These are phyloP conservation scores for Apostasia ramifera DNA, from an alignment of 106 monocot genomes.

Conservation along the genomic window DNA sequence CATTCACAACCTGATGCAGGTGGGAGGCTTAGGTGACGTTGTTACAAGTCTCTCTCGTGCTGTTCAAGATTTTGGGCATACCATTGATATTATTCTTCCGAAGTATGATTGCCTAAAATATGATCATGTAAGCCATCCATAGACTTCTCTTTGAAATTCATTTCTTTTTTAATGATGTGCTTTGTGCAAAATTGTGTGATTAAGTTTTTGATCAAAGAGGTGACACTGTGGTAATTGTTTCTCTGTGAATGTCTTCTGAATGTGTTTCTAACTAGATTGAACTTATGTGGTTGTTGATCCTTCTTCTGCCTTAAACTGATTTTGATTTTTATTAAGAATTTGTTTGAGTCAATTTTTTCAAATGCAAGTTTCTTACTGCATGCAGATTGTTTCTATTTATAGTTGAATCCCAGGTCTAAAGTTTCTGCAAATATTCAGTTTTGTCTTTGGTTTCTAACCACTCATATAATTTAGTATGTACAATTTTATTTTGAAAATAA, in stretches of 20 bases:
- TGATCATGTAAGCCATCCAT: constrained; percentile 61
- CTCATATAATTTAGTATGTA: no score
- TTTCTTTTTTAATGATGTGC: neutral
- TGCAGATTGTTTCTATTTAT: no score
- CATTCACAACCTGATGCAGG: constrained; percentile 38
- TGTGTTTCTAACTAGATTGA: neutral
- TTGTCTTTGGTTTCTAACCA: no score
- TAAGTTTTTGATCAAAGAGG: neutral
- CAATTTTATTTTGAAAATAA: no score
- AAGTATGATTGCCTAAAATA: constrained; percentile 92
- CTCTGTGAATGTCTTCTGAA: neutral
- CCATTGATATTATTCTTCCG: constrained; percentile 81
- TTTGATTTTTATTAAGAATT: neutral
- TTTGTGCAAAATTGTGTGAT: neutral
- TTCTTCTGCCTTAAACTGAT: neutral
- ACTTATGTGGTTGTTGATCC: neutral
- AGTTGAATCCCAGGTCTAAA: no score
- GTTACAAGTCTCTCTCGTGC: constrained; percentile 98
- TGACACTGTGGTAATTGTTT: neutral
- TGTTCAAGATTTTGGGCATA: constrained; percentile 92
- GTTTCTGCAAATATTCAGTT: no score
- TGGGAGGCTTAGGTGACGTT: constrained; percentile 98
- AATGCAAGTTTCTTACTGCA: neutral
- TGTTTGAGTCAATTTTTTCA: neutral
- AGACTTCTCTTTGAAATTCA: neutral